Conservation (phyloP, 768 basidiomycete species). For the Xerocomellus intermedius region DNA sequence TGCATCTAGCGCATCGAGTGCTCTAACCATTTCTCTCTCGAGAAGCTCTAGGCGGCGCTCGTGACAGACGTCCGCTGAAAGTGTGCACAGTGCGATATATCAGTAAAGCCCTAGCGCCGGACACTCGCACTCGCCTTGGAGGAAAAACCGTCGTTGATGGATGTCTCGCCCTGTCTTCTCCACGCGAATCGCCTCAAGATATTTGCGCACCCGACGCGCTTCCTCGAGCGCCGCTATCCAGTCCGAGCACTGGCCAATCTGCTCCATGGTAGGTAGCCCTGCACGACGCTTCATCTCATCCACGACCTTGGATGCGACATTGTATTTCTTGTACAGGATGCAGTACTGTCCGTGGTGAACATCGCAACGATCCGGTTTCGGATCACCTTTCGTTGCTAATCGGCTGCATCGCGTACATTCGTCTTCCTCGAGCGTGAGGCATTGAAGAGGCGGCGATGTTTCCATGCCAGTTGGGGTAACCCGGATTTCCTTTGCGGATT, state of each 20-base stretch:
- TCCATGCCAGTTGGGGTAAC: too few relatives aligned
- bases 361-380: constrained; percentile 18
- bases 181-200: constrained; percentile 33
- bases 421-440: constrained; percentile 25
- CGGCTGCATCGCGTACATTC: constrained; percentile 23
- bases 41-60: constrained; percentile 30
- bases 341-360: constrained; percentile 28
- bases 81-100: background rate
- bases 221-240: constrained; percentile 18
- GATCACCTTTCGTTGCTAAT: constrained; percentile 19
- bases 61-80: constrained; percentile 31
- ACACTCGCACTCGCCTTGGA: constrained; percentile 24
- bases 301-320: constrained; percentile 27
- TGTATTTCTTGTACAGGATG: constrained; percentile 26
- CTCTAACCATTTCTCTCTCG: constrained; percentile 28
- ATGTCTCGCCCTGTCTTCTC: constrained; percentile 33
- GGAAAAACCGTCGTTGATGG: constrained; percentile 33
- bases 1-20: constrained; percentile 16
- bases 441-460: background rate
- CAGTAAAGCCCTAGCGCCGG: background rate
- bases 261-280: constrained; percentile 18
- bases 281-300: constrained; percentile 14
- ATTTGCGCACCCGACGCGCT: constrained; percentile 22
- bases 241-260: constrained; percentile 13
- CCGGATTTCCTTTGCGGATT: too few relatives aligned